These are phyloP conservation scores for Fistulifera pelliculosa DNA, from an alignment of 108 stramenopile genomes.

Conservation along the genomic window DNA sequence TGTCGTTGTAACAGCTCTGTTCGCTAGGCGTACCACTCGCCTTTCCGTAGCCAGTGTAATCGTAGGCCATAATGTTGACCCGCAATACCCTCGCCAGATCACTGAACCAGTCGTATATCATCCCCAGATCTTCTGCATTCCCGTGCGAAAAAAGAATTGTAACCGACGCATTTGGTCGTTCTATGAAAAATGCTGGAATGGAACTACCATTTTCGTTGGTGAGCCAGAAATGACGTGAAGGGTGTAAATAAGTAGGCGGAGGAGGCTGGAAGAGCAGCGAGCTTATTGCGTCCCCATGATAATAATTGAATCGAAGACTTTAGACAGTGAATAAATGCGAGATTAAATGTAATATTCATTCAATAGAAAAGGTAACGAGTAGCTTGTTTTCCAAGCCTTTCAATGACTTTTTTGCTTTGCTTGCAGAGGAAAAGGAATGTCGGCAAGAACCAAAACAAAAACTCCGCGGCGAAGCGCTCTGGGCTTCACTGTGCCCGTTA, in stretches of 20 bases:
- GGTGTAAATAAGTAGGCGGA: conserved; percentile 79
- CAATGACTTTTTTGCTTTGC: no score
- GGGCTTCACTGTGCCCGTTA: no score
- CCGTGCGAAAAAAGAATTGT: conserved; percentile 90
- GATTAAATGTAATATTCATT: no score
- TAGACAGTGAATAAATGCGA: no score
- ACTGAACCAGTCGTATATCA: conserved; percentile 92
- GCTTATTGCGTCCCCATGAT: conserved; percentile 79
- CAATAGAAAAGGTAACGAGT: no score
- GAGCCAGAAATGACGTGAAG: conserved; percentile 86
- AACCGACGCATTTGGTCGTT: conserved; percentile 71
- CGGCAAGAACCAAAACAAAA: no score
- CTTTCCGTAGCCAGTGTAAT: conserved; percentile 89
- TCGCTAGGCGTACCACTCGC: conserved; percentile 65
- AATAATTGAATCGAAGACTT: no score
- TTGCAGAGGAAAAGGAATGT: no score
- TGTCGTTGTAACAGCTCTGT: conserved; percentile 82
- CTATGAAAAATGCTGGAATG: conserved; percentile 86
- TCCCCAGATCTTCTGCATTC: conserved; percentile 89
- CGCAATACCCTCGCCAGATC: conserved; percentile 76
- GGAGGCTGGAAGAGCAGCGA: conserved; percentile 87
- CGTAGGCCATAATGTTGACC: conserved; percentile 96
- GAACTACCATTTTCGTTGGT: conserved; percentile 51
- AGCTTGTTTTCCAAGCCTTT: no score
- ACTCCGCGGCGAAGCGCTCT: no score